Evolutionary conservation across 2,329 filamentous ascomycete genomes (phyloP).

Genomic region (Diaporthe sp.): DNA sequence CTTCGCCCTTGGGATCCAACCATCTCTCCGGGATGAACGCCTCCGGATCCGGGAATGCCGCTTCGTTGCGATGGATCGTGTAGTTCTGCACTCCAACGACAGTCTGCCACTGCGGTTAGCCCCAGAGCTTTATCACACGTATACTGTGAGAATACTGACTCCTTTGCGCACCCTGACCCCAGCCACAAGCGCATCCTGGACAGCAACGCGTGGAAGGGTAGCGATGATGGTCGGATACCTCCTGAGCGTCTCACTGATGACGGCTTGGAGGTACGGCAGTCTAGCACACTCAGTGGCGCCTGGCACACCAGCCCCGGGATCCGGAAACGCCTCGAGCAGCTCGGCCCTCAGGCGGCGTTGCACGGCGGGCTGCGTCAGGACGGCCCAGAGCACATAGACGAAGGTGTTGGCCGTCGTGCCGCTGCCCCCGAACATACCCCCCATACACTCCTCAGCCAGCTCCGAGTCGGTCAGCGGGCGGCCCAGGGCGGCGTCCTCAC

Average conservation of each 20-base stretch:
- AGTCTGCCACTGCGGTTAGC: background rate
- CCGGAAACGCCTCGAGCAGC: background rate
- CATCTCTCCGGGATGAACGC: background rate
- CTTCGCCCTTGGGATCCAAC: background rate
- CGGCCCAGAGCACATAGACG: background rate
- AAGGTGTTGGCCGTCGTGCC: conserved; percentile 6
- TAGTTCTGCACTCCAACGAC: background rate
- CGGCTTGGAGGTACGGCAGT: conserved; percentile 6
- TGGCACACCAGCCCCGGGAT: background rate
- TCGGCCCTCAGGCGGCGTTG: background rate
- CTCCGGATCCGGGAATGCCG: background rate
- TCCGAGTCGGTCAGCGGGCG: conserved; percentile 5
- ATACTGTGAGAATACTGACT: background rate
- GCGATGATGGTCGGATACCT: conserved; percentile 9
- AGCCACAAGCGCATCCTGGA: background rate
- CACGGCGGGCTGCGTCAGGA: background rate
- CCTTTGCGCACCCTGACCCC: background rate
- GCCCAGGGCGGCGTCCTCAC: background rate
- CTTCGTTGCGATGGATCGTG: background rate
- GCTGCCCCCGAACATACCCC: background rate
- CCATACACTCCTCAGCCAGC: conserved; percentile 1
- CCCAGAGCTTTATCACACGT: background rate
- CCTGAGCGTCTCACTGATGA: conserved; percentile 5
- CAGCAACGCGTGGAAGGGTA: background rate
- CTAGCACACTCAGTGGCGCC: background rate